These are phyloP conservation scores for Mortierella sp. DNA, from an alignment of 371 early-diverging fungal genomes.

Conservation along the genomic window DNA sequence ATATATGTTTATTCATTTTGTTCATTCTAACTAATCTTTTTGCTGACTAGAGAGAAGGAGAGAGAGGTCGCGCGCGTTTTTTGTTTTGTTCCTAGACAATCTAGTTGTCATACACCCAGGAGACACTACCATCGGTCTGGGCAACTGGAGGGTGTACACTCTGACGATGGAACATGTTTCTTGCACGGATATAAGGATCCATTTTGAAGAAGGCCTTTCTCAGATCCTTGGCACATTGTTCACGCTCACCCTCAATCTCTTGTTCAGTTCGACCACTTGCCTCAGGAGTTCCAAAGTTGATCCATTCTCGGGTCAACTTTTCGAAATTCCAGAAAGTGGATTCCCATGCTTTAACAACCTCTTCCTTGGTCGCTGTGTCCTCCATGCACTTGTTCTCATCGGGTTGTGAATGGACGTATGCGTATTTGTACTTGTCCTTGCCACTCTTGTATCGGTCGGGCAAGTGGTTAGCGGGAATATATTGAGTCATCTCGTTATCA, in stretches of 20 bases:
- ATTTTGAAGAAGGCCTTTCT: constrained; percentile 33
- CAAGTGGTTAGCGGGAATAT: constrained; percentile 59
- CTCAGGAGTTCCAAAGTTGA: constrained; percentile 11
- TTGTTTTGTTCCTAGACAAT: too few species aligned
- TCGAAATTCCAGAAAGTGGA: constrained; percentile 14
- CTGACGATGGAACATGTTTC: constrained; percentile 43
- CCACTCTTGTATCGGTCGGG: constrained; percentile 36
- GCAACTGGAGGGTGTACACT: constrained; percentile 3
- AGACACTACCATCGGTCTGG: constrained; percentile 11
- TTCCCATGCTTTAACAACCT: constrained; percentile 1
- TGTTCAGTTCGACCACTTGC: constrained; percentile 8
- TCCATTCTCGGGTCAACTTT: constrained; percentile 20
- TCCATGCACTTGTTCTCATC: constrained; percentile 46
- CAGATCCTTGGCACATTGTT: constrained; percentile 20
- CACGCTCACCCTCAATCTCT: constrained; percentile 25
- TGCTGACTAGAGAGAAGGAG: too few species aligned
- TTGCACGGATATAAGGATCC: constrained; percentile 44
- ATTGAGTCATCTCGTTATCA: constrained; percentile 65
- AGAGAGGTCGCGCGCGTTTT: too few species aligned
- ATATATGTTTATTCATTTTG: too few species aligned
- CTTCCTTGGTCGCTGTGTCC: constrained; percentile 13
- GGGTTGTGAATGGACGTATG: constrained; percentile 23
- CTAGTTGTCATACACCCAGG: constrained; percentile 16
- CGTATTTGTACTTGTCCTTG: constrained; percentile 33
- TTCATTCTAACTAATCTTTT: too few species aligned